Evolutionary conservation across 2,329 filamentous ascomycete species (phyloP).

Genomic region (Ceratocystis eucalypticola): DNA sequence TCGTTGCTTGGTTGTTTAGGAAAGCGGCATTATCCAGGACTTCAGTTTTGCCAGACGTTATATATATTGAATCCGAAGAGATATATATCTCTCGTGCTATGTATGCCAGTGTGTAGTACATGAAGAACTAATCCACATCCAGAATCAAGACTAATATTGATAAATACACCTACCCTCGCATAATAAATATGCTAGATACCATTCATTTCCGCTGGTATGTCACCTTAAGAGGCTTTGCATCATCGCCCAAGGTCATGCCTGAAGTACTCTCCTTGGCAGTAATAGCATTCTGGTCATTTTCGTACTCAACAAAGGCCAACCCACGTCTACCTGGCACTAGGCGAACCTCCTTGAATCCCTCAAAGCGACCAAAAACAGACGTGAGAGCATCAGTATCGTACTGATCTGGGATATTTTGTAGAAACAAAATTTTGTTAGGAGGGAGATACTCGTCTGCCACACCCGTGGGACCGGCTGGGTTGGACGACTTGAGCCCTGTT

Average conservation of each 20-base stretch:
- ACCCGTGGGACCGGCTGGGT: constrained; percentile 51
- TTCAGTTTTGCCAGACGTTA: not conserved
- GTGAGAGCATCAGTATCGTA: constrained; percentile 70
- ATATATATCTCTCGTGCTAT: not conserved
- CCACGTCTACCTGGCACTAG: constrained; percentile 73
- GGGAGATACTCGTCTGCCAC: constrained; percentile 97
- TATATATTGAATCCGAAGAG: constrained; percentile 4
- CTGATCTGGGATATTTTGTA: constrained; percentile 82
- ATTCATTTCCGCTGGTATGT: constrained; percentile 82
- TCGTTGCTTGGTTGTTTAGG: not conserved
- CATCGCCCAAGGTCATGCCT: constrained; percentile 60
- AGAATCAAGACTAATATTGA: not conserved
- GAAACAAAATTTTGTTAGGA: constrained; percentile 90
- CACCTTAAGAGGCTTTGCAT: constrained; percentile 65
- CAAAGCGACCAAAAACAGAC: constrained; percentile 73
- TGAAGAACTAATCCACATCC: not conserved
- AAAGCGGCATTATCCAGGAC: not conserved
- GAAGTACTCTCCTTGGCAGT: constrained; percentile 87
- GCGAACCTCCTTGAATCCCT: constrained; percentile 87
- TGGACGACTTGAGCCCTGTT: constrained; percentile 61
- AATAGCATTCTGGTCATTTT: constrained; percentile 77
- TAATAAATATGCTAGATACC: not conserved
- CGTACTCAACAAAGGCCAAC: constrained; percentile 95
- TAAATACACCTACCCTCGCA: not conserved
- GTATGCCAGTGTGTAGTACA: no score